Base-by-base conservation (phyloP, 1,284 basidiomycete species). In the Moniliophthora roreri region DNA sequence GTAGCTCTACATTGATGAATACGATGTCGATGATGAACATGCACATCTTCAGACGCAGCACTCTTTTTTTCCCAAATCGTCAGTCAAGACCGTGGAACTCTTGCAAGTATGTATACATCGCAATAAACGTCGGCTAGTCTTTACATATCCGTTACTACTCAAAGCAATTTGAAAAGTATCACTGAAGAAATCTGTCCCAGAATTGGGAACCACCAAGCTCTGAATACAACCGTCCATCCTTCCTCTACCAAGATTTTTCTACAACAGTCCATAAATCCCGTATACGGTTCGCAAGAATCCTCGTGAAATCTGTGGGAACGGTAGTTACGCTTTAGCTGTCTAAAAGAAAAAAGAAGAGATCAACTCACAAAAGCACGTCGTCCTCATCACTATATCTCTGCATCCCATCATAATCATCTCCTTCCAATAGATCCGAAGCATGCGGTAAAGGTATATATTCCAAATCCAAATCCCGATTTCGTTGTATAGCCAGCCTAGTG, bases 131-230 rank as follows among this genome's bases (percentile, higher is more conserved):
- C 28, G 11, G 11, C 6, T 32, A 32, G 7, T 32, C 28, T 6
- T n/a, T 32, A 11, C 28, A 32, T 11, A 11, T 32, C 28, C 7
- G n/a, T n/a, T n/a, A n/a, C n/a, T n/a, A n/a, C n/a, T 32, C 11
- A 32, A 11, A 32, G 28, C 11, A 32, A 32, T 32, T 32, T 32
- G 28, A 32, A 32, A 6, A 32, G 28, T 6, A 32, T 11, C 11
- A 32, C 28, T 6, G 28, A 32, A 32, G 7, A 32, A 32, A 42
- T 26, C 38, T 41, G 49, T 7, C 38, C 38, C 9, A 26, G 26
- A 15, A 50, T 40, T 8, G 49, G 40, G 26, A 32, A 50, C 49
- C 49, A 50, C 49, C 49, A 50, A 40, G 38, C 49, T 32, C 49
- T 23, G 20, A 41, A 50, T 18, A 50, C 6, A 23, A 34, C 49